Evolutionary conservation across 768 basidiomycete genomes (phyloP).

Genomic region (Mycena floridula): DNA sequence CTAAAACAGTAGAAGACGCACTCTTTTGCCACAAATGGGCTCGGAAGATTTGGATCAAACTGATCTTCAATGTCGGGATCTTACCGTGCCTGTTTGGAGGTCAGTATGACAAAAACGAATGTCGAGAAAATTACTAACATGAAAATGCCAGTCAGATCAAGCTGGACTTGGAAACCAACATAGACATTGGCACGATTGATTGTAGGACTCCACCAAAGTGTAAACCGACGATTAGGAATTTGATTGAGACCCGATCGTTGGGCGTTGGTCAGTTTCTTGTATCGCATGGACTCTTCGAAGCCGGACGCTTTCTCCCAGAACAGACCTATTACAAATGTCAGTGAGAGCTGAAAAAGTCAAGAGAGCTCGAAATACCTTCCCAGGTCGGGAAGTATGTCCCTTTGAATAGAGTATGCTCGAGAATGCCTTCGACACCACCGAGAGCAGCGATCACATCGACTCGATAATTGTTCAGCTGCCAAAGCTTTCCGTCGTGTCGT

Average conservation of each 20-base stretch:
- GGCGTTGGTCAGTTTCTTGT: conserved; percentile 96
- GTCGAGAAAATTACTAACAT: conserved; percentile 42
- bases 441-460: conserved; percentile 98
- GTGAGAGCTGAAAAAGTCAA: not conserved
- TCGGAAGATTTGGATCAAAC: conserved; percentile 99
- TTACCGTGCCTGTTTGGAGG: conserved; percentile 76
- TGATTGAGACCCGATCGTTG: conserved; percentile 97
- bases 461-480: conserved; percentile 97
- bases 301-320: conserved; percentile 99
- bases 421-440: conserved; percentile 92
- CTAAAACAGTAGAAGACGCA: conserved; percentile 35
- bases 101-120: not conserved
- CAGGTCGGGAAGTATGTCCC: conserved; percentile 97
- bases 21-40: conserved; percentile 99
- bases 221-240: conserved; percentile 98
- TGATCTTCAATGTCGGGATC: conserved; percentile 97
- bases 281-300: conserved; percentile 94
- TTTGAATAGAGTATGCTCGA: conserved; percentile 97
- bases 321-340: conserved; percentile 38
- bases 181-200: conserved; percentile 99
- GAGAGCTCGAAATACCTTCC: conserved; percentile 56
- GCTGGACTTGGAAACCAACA: conserved; percentile 99
- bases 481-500: conserved; percentile 92
- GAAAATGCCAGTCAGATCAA: conserved; percentile 96
- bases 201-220: conserved; percentile 98